A percentile compares a stretch with the other conserved stretches of the same genome.
Conservation (phyloP, 768 basidiomycete genomes). For the Chlorophyllum brunneum region DNA sequence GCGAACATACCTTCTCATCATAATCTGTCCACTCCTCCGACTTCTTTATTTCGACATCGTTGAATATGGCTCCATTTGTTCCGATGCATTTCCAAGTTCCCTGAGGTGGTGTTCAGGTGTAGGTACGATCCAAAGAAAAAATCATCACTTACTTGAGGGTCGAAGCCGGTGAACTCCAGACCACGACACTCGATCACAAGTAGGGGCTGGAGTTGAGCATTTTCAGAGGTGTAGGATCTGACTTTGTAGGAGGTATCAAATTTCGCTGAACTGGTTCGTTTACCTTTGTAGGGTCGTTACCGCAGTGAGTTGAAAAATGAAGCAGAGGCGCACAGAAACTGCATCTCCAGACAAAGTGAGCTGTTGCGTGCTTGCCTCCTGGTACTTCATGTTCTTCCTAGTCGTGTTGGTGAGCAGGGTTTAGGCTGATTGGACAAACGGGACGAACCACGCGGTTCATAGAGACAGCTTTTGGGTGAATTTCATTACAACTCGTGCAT, state of each 20-base stretch:
- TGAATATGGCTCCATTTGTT: slow-evolving; percentile 49
- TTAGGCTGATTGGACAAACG: not conserved
- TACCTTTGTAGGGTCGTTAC: slow-evolving; percentile 34
- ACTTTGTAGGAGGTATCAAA: slow-evolving; percentile 54
- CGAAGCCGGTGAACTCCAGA: slow-evolving; percentile 76
- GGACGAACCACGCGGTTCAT: slow-evolving; percentile 62
- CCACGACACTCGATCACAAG: slow-evolving; percentile 82
- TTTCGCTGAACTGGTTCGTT: slow-evolving; percentile 78
- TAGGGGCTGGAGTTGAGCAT: slow-evolving; percentile 59
- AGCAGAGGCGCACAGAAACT: slow-evolving; percentile 43
- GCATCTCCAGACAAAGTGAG: slow-evolving; percentile 82
- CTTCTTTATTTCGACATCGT: slow-evolving; percentile 61
- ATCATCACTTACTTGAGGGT: slow-evolving; percentile 52
- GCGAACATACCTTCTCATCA: slow-evolving; percentile 74
- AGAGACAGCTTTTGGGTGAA: slow-evolving; percentile 66
- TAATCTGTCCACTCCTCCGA: slow-evolving; percentile 87
- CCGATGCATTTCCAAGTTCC: slow-evolving; percentile 80
- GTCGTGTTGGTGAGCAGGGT: not conserved
- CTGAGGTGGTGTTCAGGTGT: slow-evolving; percentile 30
- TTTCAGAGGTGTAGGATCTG: slow-evolving; percentile 56
- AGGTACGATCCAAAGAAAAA: not conserved
- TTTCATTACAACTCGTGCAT: slow-evolving; percentile 77
- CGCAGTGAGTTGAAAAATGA: slow-evolving; percentile 1
- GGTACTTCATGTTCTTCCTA: slow-evolving; percentile 68
- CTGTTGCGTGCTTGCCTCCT: slow-evolving; percentile 61